These are phyloP conservation scores for Xylariaceae sp. DNA, from an alignment of 2,329 filamentous ascomycete genomes.

Conservation along the genomic window DNA sequence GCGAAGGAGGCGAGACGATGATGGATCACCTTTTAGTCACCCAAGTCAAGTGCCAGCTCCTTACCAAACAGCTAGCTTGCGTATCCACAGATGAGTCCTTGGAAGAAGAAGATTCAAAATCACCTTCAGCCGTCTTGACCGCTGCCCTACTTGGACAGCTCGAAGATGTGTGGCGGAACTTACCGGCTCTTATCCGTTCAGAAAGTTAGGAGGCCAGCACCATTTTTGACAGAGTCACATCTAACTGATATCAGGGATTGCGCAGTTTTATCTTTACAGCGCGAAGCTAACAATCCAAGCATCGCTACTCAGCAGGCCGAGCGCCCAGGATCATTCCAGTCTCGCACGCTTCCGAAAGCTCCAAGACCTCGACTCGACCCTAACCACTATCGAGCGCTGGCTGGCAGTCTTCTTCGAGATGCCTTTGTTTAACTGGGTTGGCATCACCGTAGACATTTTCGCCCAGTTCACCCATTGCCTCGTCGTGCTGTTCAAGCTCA, in stretches of 20 bases:
- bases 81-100: not conserved
- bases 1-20: slow-evolving; percentile 27
- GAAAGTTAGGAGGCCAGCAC: not conserved
- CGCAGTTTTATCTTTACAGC: slow-evolving; percentile 32
- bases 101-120: not conserved
- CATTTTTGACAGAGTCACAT: not conserved
- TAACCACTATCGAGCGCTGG: slow-evolving; percentile 32
- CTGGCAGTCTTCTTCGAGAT: slow-evolving; percentile 22
- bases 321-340: not conserved
- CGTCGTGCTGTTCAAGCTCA: slow-evolving; percentile 37
- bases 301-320: not conserved
- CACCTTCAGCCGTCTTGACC: not conserved
- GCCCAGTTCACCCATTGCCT: slow-evolving; percentile 36
- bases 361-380: slow-evolving; percentile 31
- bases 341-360: slow-evolving; percentile 15
- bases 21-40: slow-evolving; percentile 30
- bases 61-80: slow-evolving; percentile 33
- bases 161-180: not conserved
- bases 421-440: slow-evolving; percentile 28
- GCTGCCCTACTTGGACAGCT: not conserved
- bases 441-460: slow-evolving; percentile 33
- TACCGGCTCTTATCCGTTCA: not conserved
- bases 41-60: slow-evolving; percentile 37
- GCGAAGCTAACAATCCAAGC: slow-evolving; percentile 34
- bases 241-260: slow-evolving; percentile 16